Percentiles rank a stretch among this genome's conserved stretches.
Evolutionary conservation across 2,329 filamentous ascomycete species (phyloP).

Genomic region (Ophiosphaerella korrae): DNA sequence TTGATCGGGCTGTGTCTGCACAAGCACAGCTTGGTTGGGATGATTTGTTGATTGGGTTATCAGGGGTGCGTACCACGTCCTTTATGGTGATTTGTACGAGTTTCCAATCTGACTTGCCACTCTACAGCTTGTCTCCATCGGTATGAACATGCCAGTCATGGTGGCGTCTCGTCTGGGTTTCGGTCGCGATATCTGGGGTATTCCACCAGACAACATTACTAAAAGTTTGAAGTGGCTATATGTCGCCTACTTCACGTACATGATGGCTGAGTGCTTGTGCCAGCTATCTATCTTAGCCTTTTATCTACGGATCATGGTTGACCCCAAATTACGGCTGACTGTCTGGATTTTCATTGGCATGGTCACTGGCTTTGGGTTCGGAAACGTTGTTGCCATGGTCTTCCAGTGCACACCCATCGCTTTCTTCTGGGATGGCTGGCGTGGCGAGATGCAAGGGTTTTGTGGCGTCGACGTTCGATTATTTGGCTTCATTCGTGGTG

Average conservation of each 20-base stretch:
- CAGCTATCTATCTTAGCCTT: conserved; percentile 41
- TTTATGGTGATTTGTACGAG: neutral
- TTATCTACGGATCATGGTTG: conserved; percentile 38
- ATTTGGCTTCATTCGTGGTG: conserved; percentile 45
- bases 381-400: conserved; percentile 35
- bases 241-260: conserved; percentile 39
- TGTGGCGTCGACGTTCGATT: conserved; percentile 46
- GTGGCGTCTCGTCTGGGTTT: conserved; percentile 33
- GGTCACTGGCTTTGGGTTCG: conserved; percentile 30
- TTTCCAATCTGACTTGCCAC: neutral
- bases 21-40: conserved; percentile 35
- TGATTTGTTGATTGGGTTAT: conserved; percentile 35
- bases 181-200: conserved; percentile 39
- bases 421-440: conserved; percentile 51
- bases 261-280: conserved; percentile 29
- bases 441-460: conserved; percentile 37
- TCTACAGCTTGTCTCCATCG: conserved; percentile 25
- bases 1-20: conserved; percentile 28
- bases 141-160: conserved; percentile 33
- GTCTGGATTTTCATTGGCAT: conserved; percentile 28
- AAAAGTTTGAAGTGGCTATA: conserved; percentile 34
- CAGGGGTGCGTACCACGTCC: conserved; percentile 25
- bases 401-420: conserved; percentile 46
- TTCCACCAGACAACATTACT: conserved; percentile 33
- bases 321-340: conserved; percentile 16